These are phyloP conservation scores for Tuber calosporum DNA, from an alignment of 495 filamentous ascomycete species.

Conservation along the genomic window DNA sequence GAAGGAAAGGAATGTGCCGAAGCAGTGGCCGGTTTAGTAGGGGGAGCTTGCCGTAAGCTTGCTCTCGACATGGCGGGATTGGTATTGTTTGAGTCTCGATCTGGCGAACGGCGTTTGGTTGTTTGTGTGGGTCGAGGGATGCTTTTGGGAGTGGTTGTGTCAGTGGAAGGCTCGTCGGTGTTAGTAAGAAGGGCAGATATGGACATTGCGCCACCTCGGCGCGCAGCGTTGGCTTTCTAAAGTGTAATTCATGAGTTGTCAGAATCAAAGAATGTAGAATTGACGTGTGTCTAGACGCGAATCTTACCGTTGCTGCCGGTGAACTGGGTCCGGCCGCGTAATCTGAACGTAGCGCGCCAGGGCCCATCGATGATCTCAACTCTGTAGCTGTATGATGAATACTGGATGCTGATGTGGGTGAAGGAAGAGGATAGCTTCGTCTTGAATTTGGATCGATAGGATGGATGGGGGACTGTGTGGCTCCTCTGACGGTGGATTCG, in stretches of 20 bases:
- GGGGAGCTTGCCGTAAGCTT: slow-evolving; percentile 20
- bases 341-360: slow-evolving; percentile 34
- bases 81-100: slow-evolving; percentile 24
- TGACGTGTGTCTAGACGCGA: slow-evolving; percentile 2
- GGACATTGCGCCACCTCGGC: slow-evolving; percentile 41
- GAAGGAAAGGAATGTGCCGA: slow-evolving; percentile 24
- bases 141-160: slow-evolving; percentile 25
- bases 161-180: slow-evolving; percentile 33
- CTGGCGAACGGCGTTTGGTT: slow-evolving; percentile 19
- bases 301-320: slow-evolving; percentile 34
- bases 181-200: slow-evolving; percentile 42
- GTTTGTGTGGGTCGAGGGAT: slow-evolving; percentile 20
- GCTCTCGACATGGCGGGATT: slow-evolving; percentile 28
- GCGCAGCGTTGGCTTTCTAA: slow-evolving; percentile 36
- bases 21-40: slow-evolving; percentile 13
- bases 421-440: slow-evolving; percentile 36
- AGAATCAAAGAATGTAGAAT: slow-evolving; percentile 25
- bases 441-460: slow-evolving; percentile 34
- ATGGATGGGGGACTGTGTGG: slow-evolving; percentile 32
- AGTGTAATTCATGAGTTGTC: slow-evolving; percentile 34
- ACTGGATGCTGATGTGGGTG: slow-evolving; percentile 25
- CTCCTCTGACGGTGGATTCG: slow-evolving; percentile 27
- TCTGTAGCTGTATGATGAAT: slow-evolving; percentile 6
- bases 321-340: slow-evolving; percentile 36
- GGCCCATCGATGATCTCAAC: slow-evolving; percentile 34